phyloP scores from a whole-genome alignment of 73 alveolate species.

The Paramecium octaurelia region DNA sequence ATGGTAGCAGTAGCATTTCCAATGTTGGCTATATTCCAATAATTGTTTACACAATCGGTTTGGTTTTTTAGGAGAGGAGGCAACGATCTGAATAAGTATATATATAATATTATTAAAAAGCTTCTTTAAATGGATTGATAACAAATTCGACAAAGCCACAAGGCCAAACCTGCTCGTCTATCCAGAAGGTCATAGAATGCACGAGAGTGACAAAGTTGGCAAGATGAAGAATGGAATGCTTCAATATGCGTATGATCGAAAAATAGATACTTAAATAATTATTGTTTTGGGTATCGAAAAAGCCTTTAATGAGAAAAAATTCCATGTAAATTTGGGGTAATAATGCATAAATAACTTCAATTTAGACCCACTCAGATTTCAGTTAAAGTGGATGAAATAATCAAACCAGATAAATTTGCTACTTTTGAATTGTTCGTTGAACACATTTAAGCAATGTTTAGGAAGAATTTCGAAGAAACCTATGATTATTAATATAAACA shows the following conservation, averaged over 20 bases:
- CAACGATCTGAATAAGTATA: neutral
- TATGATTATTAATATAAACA: neutral
- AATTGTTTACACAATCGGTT: neutral
- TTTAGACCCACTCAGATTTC: neutral
- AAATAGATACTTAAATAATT: neutral
- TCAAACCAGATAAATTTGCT: neutral
- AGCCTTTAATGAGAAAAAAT: slow-evolving; percentile 38
- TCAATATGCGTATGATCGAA: slow-evolving; percentile 17
- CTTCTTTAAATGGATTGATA: slow-evolving; percentile 36
- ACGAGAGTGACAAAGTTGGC: neutral
- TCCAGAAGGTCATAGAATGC: slow-evolving; percentile 11
- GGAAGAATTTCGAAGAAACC: neutral
- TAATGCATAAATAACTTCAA: neutral
- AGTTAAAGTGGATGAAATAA: neutral
- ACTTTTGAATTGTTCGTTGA: neutral
- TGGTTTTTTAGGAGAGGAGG: slow-evolving; percentile 53
- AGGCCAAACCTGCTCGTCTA: neutral
- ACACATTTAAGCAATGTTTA: neutral
- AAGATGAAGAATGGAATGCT: slow-evolving; percentile 36
- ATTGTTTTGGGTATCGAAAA: slow-evolving; percentile 25
- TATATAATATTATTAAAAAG: neutral
- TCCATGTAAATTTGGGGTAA: slow-evolving; percentile 35
- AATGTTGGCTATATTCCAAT: neutral
- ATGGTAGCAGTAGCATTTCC: slow-evolving; percentile 50
- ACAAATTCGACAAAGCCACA: neutral